Percentiles rank a stretch among this genome's conserved stretches.
phyloP scores from a whole-genome alignment of 768 basidiomycete genomes.

The Mycena haematopus region DNA sequence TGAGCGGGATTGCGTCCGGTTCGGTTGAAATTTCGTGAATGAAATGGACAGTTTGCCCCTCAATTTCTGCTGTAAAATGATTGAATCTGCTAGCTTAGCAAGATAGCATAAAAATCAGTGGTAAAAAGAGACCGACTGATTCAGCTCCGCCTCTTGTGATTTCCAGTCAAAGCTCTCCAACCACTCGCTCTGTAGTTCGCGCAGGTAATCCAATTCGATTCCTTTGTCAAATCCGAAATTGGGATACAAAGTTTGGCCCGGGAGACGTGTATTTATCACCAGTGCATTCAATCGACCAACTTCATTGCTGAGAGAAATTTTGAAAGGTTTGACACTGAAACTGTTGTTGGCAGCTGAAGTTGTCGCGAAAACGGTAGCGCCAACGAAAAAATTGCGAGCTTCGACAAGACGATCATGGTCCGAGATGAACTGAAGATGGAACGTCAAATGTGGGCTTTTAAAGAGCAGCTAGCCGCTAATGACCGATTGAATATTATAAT shows the following conservation, averaged over 20 bases:
- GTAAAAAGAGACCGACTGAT: conserved; percentile 1
- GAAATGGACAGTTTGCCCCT: conserved; percentile 24
- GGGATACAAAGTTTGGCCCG: background rate
- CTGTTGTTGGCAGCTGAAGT: background rate
- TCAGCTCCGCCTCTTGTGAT: conserved; percentile 5
- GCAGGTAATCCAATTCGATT: background rate
- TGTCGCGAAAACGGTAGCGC: too few relatives aligned
- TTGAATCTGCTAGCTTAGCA: background rate
- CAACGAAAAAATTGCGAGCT: too few relatives aligned
- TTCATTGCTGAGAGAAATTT: conserved; percentile 5
- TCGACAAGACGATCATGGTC: too few relatives aligned
- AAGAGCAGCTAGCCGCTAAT: too few relatives aligned
- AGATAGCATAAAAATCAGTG: background rate
- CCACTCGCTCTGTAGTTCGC: conserved; percentile 1
- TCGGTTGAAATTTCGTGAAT: conserved; percentile 18
- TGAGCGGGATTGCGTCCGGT: conserved; percentile 13
- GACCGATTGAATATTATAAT: too few relatives aligned
- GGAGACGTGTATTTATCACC: background rate
- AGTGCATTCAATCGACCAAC: conserved; percentile 1
- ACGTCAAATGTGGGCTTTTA: too few relatives aligned
- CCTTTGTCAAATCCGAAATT: conserved; percentile 7
- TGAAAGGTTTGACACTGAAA: conserved; percentile 2
- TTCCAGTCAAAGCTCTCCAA: conserved; percentile 5
- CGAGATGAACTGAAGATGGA: too few relatives aligned
- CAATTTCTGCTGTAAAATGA: conserved; percentile 28